Evolutionary conservation across 192 early-diverging fungal species (phyloP).

Genomic region (Backusella circina): DNA sequence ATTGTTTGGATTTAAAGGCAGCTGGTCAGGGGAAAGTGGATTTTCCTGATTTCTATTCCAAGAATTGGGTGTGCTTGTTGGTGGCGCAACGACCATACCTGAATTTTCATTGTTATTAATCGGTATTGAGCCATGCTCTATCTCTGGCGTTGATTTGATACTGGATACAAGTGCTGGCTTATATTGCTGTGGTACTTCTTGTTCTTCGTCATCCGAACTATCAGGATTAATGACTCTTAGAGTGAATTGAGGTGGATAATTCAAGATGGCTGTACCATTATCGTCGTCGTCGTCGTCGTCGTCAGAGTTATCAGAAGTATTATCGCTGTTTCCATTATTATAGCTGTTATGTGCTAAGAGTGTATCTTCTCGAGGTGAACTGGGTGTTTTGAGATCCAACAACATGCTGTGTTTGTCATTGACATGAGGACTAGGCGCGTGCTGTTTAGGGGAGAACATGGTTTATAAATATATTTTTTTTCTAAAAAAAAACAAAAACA

Average conservation of each 20-base stretch:
- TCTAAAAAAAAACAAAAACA: neutral
- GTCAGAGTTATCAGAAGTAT: neutral
- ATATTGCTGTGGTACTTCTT: neutral
- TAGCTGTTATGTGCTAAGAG: neutral
- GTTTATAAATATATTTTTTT: neutral
- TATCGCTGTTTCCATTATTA: neutral
- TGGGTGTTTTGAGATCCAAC: neutral
- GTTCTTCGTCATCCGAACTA: neutral
- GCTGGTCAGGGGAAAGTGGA: neutral
- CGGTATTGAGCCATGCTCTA: neutral
- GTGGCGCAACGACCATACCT: neutral
- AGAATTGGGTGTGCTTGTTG: neutral
- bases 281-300: neutral
- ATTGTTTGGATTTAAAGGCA: neutral
- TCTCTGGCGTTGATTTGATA: neutral
- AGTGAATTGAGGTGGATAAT: neutral
- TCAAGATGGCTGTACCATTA: neutral
- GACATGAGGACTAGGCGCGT: neutral
- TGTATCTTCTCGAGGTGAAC: neutral
- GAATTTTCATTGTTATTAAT: neutral
- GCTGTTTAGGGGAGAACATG: neutral
- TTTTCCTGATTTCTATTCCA: neutral
- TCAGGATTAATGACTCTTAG: slow-evolving; percentile 8
- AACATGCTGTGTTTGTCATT: neutral
- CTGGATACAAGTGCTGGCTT: neutral